phyloP scores from a whole-genome alignment of 2,329 filamentous ascomycete genomes.

The Grosmannia huntii region DNA sequence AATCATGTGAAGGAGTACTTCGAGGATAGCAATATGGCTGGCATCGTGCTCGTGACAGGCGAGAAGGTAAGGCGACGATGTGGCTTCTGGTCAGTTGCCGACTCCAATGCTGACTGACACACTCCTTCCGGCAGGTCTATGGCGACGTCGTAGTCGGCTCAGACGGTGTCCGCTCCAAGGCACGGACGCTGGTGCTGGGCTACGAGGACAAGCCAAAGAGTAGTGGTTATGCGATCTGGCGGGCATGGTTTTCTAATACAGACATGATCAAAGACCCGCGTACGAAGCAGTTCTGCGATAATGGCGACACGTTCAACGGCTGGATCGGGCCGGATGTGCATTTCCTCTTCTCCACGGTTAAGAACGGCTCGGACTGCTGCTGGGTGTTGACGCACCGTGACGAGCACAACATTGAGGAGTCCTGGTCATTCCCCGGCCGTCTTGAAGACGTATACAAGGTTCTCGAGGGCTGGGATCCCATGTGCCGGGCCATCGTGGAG shows the following conservation, averaged over 20 bases:
- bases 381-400: conserved; percentile 47
- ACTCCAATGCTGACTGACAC: background rate
- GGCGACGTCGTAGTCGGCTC: conserved; percentile 40
- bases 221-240: conserved; percentile 38
- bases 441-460: conserved; percentile 37
- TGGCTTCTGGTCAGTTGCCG: fast-evolving
- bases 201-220: conserved; percentile 38
- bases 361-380: conserved; percentile 41
- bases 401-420: conserved; percentile 40
- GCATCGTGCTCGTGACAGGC: conserved; percentile 23
- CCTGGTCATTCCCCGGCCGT: conserved; percentile 39
- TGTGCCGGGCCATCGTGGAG: conserved; percentile 32
- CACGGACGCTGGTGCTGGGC: conserved; percentile 35
- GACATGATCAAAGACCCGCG: conserved; percentile 37
- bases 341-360: no score
- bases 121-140: conserved; percentile 14
- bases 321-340: conserved; percentile 45
- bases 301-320: conserved; percentile 46
- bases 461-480: conserved; percentile 37
- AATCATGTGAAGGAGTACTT: conserved; percentile 41
- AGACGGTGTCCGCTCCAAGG: conserved; percentile 41
- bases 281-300: conserved; percentile 39
- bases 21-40: conserved; percentile 36
- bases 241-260: conserved; percentile 39
- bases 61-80: conserved; percentile 1